A percentile compares a stretch with the other conserved stretches of the same genome.
Conservation (phyloP, 2,329 filamentous ascomycete species). For the Trichoderma koningii region DNA sequence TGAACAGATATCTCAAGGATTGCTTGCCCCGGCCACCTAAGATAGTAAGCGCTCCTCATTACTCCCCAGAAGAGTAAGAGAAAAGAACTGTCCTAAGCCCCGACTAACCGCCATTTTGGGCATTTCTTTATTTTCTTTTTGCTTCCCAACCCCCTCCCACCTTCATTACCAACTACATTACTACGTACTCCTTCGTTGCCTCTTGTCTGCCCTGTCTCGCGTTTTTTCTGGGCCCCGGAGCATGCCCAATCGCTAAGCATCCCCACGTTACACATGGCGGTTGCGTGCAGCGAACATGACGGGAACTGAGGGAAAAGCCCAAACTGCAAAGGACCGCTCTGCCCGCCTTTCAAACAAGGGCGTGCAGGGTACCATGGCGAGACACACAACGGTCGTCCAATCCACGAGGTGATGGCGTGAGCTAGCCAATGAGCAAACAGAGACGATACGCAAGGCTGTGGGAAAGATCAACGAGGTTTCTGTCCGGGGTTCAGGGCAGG, state of each 20-base stretch:
- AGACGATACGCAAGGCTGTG: neutral
- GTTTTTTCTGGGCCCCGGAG: neutral
- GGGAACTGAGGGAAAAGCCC: constrained; percentile 2
- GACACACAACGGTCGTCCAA: neutral
- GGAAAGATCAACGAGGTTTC: constrained; percentile 3
- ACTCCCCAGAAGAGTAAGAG: too few species aligned
- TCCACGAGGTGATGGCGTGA: neutral
- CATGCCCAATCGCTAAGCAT: constrained; percentile 23
- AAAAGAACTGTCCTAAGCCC: too few species aligned
- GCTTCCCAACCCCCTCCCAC: neutral
- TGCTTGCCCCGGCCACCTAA: too few species aligned
- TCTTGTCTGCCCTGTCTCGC: too few species aligned
- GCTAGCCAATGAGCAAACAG: constrained; percentile 8
- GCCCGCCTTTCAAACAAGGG: neutral
- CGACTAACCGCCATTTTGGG: neutral
- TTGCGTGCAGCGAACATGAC: constrained; percentile 15
- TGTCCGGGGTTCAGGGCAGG: neutral
- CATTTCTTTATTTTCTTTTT: neutral
- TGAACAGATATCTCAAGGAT: too few species aligned
- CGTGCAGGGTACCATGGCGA: neutral
- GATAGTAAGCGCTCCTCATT: too few species aligned
- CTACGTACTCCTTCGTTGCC: too few species aligned
- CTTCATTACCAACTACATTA: too few species aligned
- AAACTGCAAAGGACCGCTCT: neutral
- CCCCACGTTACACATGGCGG: constrained; percentile 3